Base-by-base conservation (phyloP, 495 filamentous ascomycete genomes). In the Annulohypoxylon stygium region DNA sequence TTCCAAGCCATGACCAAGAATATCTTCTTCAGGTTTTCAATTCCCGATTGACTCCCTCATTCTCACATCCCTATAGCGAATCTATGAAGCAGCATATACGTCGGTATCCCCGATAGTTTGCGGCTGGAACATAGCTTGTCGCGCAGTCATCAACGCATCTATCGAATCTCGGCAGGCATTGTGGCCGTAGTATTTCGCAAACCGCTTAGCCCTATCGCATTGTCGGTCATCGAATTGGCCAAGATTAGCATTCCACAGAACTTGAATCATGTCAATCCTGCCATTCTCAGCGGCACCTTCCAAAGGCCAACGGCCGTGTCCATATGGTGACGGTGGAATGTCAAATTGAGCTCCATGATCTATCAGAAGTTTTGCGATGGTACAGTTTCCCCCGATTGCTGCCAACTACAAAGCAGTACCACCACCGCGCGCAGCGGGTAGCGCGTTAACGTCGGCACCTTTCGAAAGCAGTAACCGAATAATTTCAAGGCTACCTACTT, bases 201-300 rank as follows among this genome's bases (percentile, higher is more conserved):
- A 61, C 8, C 37, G 34, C 63, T 71, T 75, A 2, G 72, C 72
- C 58, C 55, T 67, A 25, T 61, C 48, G 36, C 67, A 75, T 51
- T 70, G 67, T 11, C 47, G 10, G 9, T 62, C 37, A 16, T 65
- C 50, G 14, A 74, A 65, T 14, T 34, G 23, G 2, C 43, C 50
- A 20, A 0, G 16, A 11, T 48, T 78, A 18, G 61, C 71, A 62
- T 81, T 55, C 66, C 83, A 77, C 10, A 86, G 75, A 47, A 84
- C 20, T 20, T 83, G 75, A 5, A 83, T 71, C 77, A 85, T 84
- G 66, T 86, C 83, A 16, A 86, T 68, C 9, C 83, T 79, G 2
- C 83, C 83, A 50, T 84, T 65, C 61, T 85, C 84, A 7, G 84
- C 82, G 5, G 84, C 82, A 11, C 78, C 82, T 58, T 82, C 78